Evolutionary conservation across 73 alveolate genomes (phyloP).

Genomic region (Blepharisma japonicum): DNA sequence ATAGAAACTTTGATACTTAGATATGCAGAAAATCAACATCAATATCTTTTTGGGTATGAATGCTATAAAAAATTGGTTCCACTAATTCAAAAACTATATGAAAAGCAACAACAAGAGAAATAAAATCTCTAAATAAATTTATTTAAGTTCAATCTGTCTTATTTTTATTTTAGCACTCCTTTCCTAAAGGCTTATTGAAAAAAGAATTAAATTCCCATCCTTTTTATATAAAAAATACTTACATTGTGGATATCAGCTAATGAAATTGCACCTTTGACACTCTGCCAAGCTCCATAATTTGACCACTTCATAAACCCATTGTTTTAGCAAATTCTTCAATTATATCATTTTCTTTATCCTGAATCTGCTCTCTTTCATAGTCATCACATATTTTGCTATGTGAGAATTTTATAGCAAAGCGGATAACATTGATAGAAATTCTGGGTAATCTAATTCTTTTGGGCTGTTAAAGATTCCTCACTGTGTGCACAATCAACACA

Average conservation of each 20-base stretch:
- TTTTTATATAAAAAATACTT: too few relatives aligned
- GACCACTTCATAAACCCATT: neutral
- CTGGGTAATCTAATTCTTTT: neutral
- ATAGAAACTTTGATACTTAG: too few relatives aligned
- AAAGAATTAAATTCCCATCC: too few relatives aligned
- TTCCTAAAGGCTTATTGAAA: too few relatives aligned
- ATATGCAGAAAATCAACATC: too few relatives aligned
- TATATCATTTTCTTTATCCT: neutral
- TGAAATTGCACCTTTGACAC: slow-evolving; percentile 7
- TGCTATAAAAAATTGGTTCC: too few relatives aligned
- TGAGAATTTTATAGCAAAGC: neutral
- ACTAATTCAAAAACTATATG: too few relatives aligned
- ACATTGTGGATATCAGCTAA: neutral
- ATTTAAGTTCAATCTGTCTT: too few relatives aligned
- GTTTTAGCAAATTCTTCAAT: neutral
- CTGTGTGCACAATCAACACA: neutral
- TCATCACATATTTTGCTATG: neutral
- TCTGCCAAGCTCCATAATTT: neutral
- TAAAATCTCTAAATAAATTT: too few relatives aligned
- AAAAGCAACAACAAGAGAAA: too few relatives aligned
- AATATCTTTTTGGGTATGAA: too few relatives aligned
- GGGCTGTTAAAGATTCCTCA: neutral
- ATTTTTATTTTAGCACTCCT: too few relatives aligned
- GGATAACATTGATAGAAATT: neutral
- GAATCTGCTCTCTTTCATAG: neutral